A percentile compares a stretch with the other conserved stretches of the same genome.
Evolutionary conservation across 495 filamentous ascomycete species (phyloP).

Genomic region (Amniculicola lignicola): DNA sequence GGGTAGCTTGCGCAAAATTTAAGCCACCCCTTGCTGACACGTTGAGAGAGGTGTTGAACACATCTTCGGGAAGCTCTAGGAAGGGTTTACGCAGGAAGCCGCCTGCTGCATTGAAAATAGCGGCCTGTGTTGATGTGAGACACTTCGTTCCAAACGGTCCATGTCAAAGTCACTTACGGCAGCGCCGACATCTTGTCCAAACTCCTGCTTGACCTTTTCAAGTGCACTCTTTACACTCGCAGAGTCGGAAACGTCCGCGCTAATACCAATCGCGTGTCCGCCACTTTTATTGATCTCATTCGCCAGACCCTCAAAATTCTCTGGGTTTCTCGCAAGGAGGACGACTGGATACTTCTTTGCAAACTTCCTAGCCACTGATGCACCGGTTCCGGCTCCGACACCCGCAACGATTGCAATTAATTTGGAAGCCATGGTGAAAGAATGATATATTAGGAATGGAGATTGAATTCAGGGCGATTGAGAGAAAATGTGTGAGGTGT

Average conservation of each 20-base stretch:
- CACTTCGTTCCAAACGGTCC: too few relatives aligned
- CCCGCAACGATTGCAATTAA: constrained; percentile 37
- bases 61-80: constrained; percentile 64
- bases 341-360: constrained; percentile 65
- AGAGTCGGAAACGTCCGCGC: constrained; percentile 65
- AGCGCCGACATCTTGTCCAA: constrained; percentile 40
- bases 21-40: constrained; percentile 66
- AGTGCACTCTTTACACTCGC: constrained; percentile 65
- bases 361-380: constrained; percentile 35
- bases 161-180: constrained; percentile 35
- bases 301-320: constrained; percentile 65
- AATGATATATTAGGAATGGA: too few relatives aligned
- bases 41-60: constrained; percentile 57
- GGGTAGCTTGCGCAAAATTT: constrained; percentile 67
- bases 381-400: constrained; percentile 38
- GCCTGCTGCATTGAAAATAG: constrained; percentile 77
- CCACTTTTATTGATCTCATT: constrained; percentile 67
- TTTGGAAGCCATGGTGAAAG: constrained; percentile 35
- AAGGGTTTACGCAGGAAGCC: constrained; percentile 75
- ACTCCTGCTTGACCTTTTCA: constrained; percentile 59
- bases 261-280: constrained; percentile 73
- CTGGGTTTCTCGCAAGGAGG: constrained; percentile 66
- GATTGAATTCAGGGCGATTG: too few relatives aligned
- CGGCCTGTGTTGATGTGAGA: constrained; percentile 50
- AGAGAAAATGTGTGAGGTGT: too few relatives aligned